phyloP scores from a whole-genome alignment of 2,329 filamentous ascomycete genomes.

The Sphaerostilbella broomeana region DNA sequence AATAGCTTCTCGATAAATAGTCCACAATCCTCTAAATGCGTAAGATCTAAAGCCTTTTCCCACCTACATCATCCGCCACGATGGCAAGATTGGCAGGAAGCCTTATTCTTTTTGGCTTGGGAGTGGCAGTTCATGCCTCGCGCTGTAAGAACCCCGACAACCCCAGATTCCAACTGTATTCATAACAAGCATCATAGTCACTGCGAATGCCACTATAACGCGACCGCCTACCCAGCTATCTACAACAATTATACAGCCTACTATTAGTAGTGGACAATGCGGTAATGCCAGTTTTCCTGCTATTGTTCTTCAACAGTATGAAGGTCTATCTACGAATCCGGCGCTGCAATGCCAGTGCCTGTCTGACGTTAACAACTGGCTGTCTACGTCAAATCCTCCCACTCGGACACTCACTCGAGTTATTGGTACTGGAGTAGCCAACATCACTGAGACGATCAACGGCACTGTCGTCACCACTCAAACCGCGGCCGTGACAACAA shows the following conservation, averaged over 20 bases:
- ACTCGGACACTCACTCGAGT: conserved; percentile 1
- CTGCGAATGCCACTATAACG: neutral
- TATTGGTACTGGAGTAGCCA: conserved; percentile 8
- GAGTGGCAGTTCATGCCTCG: conserved; percentile 3
- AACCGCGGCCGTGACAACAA: conserved; percentile 1
- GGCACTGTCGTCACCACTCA: neutral
- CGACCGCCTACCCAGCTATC: too few species aligned
- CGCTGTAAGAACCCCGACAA: conserved; percentile 3
- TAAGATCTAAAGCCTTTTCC: too few species aligned
- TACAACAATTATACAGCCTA: too few species aligned
- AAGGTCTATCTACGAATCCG: conserved; percentile 4
- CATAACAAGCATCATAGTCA: neutral
- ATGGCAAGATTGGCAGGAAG: conserved; percentile 6
- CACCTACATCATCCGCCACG: too few species aligned
- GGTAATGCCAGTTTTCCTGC: neutral
- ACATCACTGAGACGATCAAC: neutral
- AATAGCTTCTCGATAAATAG: too few species aligned
- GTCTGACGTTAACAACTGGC: conserved; percentile 4
- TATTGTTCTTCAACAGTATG: conserved; percentile 2
- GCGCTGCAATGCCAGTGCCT: conserved; percentile 10
- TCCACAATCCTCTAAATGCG: too few species aligned
- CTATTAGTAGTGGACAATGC: too few species aligned
- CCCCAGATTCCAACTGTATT: neutral
- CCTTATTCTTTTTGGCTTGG: conserved; percentile 5
- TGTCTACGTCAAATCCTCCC: conserved; percentile 1